A percentile compares a stretch with the other conserved stretches of the same genome.
Conservation (phyloP, 2,329 filamentous ascomycete genomes). For the Fulvia fulva region DNA sequence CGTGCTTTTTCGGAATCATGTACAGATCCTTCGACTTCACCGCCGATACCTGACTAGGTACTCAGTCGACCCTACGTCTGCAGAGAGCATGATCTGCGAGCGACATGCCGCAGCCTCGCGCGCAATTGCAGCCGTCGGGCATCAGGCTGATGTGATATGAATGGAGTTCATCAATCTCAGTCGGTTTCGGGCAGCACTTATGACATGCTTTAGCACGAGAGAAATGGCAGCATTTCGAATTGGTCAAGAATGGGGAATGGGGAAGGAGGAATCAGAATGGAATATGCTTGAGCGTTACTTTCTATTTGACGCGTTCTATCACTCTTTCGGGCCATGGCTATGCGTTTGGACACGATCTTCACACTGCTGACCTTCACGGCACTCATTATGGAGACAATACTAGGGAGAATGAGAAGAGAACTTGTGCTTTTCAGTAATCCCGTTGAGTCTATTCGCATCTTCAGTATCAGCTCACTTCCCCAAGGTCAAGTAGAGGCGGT, state of each 20-base stretch:
- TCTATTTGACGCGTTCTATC: constrained; percentile 6
- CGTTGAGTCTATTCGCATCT: background rate
- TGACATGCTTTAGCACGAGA: background rate
- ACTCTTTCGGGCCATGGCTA: constrained; percentile 3
- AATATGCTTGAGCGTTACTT: background rate
- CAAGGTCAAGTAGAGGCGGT: constrained; percentile 81
- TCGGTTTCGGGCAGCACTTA: background rate
- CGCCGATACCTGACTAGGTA: background rate
- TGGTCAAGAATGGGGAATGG: background rate
- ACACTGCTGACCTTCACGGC: constrained; percentile 1
- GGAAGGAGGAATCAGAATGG: background rate
- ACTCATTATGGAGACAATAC: constrained; percentile 6
- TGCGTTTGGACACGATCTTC: constrained; percentile 4
- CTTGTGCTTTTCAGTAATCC: background rate
- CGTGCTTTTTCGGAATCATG: background rate
- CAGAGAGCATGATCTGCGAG: background rate
- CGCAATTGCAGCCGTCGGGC: background rate
- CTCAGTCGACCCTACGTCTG: background rate
- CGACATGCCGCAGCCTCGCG: background rate
- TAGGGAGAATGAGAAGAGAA: background rate
- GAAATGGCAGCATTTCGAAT: background rate
- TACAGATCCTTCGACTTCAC: background rate
- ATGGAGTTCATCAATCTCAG: background rate
- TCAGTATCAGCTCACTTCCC: constrained; percentile 62
- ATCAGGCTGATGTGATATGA: background rate